Evolutionary conservation across 2,329 filamentous ascomycete species (phyloP), one percentile per base, ranked within the genome.

Genomic region (Pseudopithomyces maydicus): DNA sequence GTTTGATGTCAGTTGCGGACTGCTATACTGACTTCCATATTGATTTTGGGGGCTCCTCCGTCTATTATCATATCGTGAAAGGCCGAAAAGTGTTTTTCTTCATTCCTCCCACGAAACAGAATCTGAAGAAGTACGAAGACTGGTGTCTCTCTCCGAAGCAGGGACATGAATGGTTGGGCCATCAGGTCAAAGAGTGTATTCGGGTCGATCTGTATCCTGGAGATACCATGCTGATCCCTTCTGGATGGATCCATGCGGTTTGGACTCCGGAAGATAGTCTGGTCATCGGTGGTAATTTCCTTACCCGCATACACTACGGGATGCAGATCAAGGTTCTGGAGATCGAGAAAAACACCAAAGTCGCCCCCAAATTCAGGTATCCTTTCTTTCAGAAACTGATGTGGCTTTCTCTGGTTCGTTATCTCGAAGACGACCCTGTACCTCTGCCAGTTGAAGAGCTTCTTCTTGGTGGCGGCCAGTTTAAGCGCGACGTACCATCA

Each of bases 11-110:
- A 5, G 86, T 89, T 20, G 85, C 86, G 12, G 87, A 90, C 71
- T 88, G 86, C 72, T 90, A 88, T 63, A 90, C 87, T 19, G 87
- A 90, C 71, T 90, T 90, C 63, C 87, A 90, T 72, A 88, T 90
- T 67, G 87, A 90, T 68, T 90, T 90, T 72, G 87, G 87, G 35
- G 87, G 87, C 5, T 89, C 87, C 3, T 89, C 87, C 1, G 87
- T 90, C 6, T 90, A 86, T 68, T 90, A 90, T 63, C 87, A 89
- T 66, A 89, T 90, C 59, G 74, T 89, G 53, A 87, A 86, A 62
- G 87, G 87, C 54, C 86, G 82, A 66, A 90, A 90, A 73, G 88
- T 86, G 0, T 90, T 90, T 73, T 88, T 90, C 72, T 89, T 90
- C 76, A 88, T 90, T 52, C 86, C 86, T 2, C 87, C 87, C 0